Percentiles rank a stretch among this genome's conserved stretches.
Conservation (phyloP, 2,329 filamentous ascomycete genomes). For the Claviceps sp. region DNA sequence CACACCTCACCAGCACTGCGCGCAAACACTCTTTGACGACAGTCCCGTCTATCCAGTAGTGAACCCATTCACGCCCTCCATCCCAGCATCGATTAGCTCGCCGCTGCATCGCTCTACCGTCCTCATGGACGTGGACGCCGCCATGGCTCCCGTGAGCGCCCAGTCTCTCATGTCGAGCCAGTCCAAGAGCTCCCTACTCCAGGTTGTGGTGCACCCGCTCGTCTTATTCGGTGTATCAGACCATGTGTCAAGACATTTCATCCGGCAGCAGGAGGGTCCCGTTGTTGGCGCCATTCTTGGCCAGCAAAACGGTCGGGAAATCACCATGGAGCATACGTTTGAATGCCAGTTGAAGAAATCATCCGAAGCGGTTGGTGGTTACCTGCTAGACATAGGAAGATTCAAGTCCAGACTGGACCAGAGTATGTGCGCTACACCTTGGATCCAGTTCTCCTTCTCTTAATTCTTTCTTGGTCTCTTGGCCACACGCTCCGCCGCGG, state of each 20-base stretch:
- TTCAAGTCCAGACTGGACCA: slow-evolving; percentile 71
- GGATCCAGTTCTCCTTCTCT: background rate
- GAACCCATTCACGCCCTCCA: too few species aligned
- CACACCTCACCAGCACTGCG: too few species aligned
- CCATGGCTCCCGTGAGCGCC: slow-evolving; percentile 13
- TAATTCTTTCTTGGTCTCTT: background rate
- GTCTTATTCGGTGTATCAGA: slow-evolving; percentile 94
- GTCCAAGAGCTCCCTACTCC: slow-evolving; percentile 55
- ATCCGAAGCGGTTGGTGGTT: slow-evolving; percentile 36
- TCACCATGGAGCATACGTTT: slow-evolving; percentile 88
- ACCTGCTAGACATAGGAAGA: slow-evolving; percentile 54
- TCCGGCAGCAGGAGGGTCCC: slow-evolving; percentile 61
- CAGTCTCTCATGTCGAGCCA: slow-evolving; percentile 53
- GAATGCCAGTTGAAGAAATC: slow-evolving; percentile 51
- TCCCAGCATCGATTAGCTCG: background rate
- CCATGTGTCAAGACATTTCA: slow-evolving; percentile 81
- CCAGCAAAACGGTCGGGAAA: slow-evolving; percentile 77
- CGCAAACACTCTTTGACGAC: too few species aligned
- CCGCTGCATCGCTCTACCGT: background rate
- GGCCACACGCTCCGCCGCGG: background rate
- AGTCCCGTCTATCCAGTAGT: too few species aligned
- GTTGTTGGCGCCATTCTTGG: slow-evolving; percentile 81
- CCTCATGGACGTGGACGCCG: background rate
- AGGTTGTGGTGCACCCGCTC: slow-evolving; percentile 79
- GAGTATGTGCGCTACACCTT: slow-evolving; percentile 40